Evolutionary conservation across 345 rosid species (phyloP).

Genomic region (Populus tremula): DNA sequence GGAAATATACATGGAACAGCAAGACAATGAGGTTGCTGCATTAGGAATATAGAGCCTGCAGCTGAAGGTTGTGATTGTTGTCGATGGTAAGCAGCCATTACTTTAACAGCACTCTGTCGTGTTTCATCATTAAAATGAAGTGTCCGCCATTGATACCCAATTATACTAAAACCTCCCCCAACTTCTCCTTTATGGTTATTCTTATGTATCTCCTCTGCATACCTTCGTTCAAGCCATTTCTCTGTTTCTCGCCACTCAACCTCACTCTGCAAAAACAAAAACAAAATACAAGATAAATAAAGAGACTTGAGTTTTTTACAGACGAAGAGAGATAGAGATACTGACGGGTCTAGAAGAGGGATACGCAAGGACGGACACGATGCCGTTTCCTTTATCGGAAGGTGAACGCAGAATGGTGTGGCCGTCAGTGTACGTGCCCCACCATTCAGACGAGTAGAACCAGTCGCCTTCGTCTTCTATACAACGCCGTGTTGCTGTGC

Average conservation of each 20-base stretch:
- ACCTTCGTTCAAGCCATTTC: constrained; percentile 72
- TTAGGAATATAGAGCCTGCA: constrained; percentile 38
- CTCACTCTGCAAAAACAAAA: constrained; percentile 40
- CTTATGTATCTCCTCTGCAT: constrained; percentile 39
- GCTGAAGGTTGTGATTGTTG: constrained; percentile 33
- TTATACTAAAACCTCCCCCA: constrained; percentile 42
- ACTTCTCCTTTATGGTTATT: constrained; percentile 18
- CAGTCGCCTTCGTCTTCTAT: constrained; percentile 84
- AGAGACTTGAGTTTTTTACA: neutral
- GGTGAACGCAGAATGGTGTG: constrained; percentile 46
- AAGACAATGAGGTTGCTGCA: constrained; percentile 83
- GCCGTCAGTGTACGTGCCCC: constrained; percentile 50
- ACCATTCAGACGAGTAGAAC: constrained; percentile 83
- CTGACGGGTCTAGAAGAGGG: constrained; percentile 84
- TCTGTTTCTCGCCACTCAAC: constrained; percentile 65
- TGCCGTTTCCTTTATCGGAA: constrained; percentile 71
- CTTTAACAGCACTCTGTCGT: constrained; percentile 83
- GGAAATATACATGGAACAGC: constrained; percentile 72
- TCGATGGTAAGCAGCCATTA: constrained; percentile 64
- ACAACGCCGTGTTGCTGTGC: constrained; percentile 32
- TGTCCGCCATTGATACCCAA: constrained; percentile 88
- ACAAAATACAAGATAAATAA: neutral
- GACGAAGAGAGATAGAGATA: constrained; percentile 10
- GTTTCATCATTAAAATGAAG: constrained; percentile 78
- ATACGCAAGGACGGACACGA: constrained; percentile 66